phyloP scores from a whole-genome alignment of 2,329 filamentous ascomycete genomes.

The Pestalotiopsis sp. region DNA sequence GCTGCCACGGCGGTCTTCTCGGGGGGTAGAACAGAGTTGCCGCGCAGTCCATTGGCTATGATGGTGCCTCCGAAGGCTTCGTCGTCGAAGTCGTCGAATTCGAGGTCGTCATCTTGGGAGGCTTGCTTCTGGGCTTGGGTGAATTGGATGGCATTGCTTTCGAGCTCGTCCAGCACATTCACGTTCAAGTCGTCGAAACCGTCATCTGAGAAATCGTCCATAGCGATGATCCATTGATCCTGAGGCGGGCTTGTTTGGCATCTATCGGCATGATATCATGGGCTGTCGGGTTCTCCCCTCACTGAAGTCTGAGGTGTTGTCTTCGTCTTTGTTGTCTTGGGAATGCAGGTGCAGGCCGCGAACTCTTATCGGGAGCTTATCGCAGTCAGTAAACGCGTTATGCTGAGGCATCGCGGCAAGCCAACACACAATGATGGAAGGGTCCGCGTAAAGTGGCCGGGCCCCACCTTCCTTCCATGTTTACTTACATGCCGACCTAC shows the following conservation, averaged over 20 bases:
- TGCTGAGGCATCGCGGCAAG: neutral
- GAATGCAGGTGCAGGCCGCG: neutral
- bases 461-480: neutral
- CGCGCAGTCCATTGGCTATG: conserved; percentile 51
- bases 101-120: conserved; percentile 27
- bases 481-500: neutral
- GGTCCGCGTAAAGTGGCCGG: neutral
- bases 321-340: neutral
- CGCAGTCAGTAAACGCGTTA: neutral
- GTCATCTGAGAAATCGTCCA: conserved; percentile 66
- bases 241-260: neutral
- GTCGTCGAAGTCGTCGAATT: conserved; percentile 53
- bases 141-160: conserved; percentile 63
- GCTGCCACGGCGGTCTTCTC: conserved; percentile 16
- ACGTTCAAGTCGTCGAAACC: conserved; percentile 63
- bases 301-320: neutral
- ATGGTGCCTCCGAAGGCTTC: conserved; percentile 62
- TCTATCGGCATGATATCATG: conserved; percentile 2
- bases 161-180: conserved; percentile 62
- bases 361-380: neutral
- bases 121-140: conserved; percentile 50
- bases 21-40: conserved; percentile 35
- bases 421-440: neutral
- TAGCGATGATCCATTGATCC: conserved; percentile 9
- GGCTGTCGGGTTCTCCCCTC: neutral